Percentiles rank a stretch among this genome's conserved stretches.
Conservation (phyloP, 2,329 filamentous ascomycete species). For the Pseudogymnoascus destructans region DNA sequence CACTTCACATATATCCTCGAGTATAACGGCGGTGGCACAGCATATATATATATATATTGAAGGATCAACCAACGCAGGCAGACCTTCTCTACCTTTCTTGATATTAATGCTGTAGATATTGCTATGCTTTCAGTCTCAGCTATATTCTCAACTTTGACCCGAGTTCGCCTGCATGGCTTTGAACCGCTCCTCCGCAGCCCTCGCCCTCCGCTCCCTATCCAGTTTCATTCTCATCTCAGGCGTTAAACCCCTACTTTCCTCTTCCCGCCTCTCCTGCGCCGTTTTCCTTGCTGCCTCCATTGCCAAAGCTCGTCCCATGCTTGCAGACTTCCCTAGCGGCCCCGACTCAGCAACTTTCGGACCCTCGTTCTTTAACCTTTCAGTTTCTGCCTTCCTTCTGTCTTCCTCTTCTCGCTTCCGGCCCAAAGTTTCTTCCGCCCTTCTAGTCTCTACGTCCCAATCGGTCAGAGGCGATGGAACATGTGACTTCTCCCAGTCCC, state of each 20-base stretch:
- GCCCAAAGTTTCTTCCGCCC: constrained; percentile 56
- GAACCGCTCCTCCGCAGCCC: constrained; percentile 82
- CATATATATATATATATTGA: neutral
- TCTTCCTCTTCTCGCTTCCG: constrained; percentile 55
- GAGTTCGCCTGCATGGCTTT: constrained; percentile 42
- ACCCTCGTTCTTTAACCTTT: constrained; percentile 55
- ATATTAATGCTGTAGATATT: neutral
- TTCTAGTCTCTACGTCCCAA: constrained; percentile 56
- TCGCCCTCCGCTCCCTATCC: constrained; percentile 77
- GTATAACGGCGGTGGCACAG: neutral
- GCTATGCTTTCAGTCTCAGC: neutral
- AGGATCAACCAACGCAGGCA: neutral
- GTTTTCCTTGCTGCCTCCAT: constrained; percentile 55
- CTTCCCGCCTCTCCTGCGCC: constrained; percentile 67
- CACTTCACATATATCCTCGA: neutral
- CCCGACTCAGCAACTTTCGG: constrained; percentile 36
- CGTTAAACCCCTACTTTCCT: constrained; percentile 73
- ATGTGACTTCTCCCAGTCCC: constrained; percentile 65
- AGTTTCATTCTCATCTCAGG: constrained; percentile 74
- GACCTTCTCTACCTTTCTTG: neutral
- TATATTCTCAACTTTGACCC: neutral
- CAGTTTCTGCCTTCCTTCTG: constrained; percentile 60
- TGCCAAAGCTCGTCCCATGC: constrained; percentile 36
- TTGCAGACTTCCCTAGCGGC: constrained; percentile 28
- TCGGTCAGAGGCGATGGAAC: constrained; percentile 61